phyloP scores from a whole-genome alignment of 306 rosid species.

The Mucuna pruriens region DNA sequence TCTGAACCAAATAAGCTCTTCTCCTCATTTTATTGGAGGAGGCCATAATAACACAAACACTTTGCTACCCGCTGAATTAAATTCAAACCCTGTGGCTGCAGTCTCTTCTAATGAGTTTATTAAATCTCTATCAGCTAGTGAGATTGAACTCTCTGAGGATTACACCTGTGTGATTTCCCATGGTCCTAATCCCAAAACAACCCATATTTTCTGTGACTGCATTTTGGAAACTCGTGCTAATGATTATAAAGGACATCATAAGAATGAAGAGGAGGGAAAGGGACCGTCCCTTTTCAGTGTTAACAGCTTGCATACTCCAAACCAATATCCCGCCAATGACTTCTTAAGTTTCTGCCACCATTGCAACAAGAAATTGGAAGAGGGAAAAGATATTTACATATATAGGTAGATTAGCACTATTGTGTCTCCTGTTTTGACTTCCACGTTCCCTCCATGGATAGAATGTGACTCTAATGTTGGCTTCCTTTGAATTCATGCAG shows the following conservation, averaged over 20 bases:
- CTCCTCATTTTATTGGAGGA: constrained; percentile 59
- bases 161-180: constrained; percentile 87
- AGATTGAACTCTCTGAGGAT: constrained; percentile 90
- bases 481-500: constrained; percentile 50
- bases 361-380: constrained; percentile 80
- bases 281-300: constrained; percentile 19
- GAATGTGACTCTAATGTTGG: neutral
- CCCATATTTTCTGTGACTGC: constrained; percentile 84
- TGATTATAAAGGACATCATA: constrained; percentile 38
- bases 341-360: constrained; percentile 73
- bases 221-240: constrained; percentile 60
- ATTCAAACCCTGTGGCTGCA: constrained; percentile 44
- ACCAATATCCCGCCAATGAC: constrained; percentile 44
- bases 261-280: constrained; percentile 47
- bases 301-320: constrained; percentile 32
- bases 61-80: constrained; percentile 17
- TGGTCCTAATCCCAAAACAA: constrained; percentile 82
- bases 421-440: constrained; percentile 13
- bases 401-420: constrained; percentile 61
- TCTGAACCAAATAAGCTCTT: constrained; percentile 36
- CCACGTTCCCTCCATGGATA: neutral
- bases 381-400: constrained; percentile 85
- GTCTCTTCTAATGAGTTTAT: constrained; percentile 46
- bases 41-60: constrained; percentile 49
- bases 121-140: constrained; percentile 65